Evolutionary conservation across 306 rosid species (phyloP).

Genomic region (Quercus rubra): DNA sequence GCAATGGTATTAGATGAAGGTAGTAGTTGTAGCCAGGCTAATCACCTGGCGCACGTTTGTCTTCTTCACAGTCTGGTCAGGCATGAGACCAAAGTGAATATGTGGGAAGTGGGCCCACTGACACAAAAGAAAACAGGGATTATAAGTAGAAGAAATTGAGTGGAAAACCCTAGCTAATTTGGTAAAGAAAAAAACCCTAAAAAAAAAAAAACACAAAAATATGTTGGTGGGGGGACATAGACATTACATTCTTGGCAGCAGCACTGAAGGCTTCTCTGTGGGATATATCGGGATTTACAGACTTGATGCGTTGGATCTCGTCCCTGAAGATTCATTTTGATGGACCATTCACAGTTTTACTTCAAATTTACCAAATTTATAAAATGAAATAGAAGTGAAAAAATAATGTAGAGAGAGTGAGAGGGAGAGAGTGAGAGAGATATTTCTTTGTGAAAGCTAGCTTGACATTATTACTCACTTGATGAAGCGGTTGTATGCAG

Average conservation of each 20-base stretch:
- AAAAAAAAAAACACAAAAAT: conserved; percentile 5
- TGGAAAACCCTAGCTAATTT: conserved; percentile 19
- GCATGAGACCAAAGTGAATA: conserved; percentile 94
- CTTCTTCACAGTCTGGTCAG: conserved; percentile 87
- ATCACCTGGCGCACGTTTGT: conserved; percentile 72
- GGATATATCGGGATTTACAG: conserved; percentile 95
- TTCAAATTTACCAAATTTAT: background rate
- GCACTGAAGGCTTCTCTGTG: conserved; percentile 99
- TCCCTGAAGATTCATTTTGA: conserved; percentile 50
- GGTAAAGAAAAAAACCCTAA: conserved; percentile 4
- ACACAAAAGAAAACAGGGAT: conserved; percentile 21
- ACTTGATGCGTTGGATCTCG: conserved; percentile 98
- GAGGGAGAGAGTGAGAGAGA: background rate
- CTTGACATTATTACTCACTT: conserved; percentile 51
- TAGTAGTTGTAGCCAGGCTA: background rate
- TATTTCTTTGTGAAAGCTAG: background rate
- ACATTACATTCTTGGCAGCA: conserved; percentile 93
- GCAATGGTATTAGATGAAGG: background rate
- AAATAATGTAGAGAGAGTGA: no score
- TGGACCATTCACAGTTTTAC: background rate
- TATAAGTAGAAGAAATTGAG: conserved; percentile 1
- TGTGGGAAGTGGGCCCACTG: conserved; percentile 99
- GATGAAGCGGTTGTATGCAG: conserved; percentile 99
- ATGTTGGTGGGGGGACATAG: conserved; percentile 27
- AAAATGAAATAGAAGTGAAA: background rate